Percentiles rank a stretch among this genome's conserved stretches.
phyloP scores from a whole-genome alignment of 1,284 basidiomycete species.

The Rhodotorula sp. region DNA sequence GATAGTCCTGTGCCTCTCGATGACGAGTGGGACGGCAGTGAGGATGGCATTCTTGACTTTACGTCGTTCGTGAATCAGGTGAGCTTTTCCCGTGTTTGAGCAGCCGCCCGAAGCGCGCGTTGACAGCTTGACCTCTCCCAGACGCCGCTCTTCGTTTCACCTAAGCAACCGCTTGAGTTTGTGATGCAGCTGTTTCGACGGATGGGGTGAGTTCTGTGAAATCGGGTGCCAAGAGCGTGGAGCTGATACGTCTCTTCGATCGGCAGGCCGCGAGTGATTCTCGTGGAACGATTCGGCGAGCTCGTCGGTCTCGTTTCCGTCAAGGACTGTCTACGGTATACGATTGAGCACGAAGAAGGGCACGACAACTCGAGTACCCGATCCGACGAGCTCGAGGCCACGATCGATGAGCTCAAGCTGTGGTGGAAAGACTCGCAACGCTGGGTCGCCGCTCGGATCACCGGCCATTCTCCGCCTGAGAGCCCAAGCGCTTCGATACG shows the following conservation, averaged over 20 bases:
- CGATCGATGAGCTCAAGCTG: conserved; percentile 43
- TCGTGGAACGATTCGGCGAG: conserved; percentile 80
- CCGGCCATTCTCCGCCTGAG: background rate
- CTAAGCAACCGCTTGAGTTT: conserved; percentile 88
- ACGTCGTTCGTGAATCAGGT: conserved; percentile 93
- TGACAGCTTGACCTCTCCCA: conserved; percentile 49
- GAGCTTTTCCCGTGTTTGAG: conserved; percentile 33
- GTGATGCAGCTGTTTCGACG: conserved; percentile 94
- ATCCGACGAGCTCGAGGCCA: conserved; percentile 45
- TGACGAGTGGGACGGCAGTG: conserved; percentile 42
- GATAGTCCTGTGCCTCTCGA: conserved; percentile 6
- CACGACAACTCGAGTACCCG: conserved; percentile 6
- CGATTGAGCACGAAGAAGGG: conserved; percentile 38
- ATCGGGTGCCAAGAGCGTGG: background rate
- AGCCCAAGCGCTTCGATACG: conserved; percentile 9
- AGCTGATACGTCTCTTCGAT: background rate
- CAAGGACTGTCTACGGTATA: conserved; percentile 75
- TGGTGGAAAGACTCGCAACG: conserved; percentile 39
- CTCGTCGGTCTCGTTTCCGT: conserved; percentile 88
- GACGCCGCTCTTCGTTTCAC: conserved; percentile 91
- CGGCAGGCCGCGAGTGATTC: conserved; percentile 81
- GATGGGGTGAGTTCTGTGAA: conserved; percentile 68
- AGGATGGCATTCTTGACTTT: conserved; percentile 61
- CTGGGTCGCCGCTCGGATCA: conserved; percentile 20
- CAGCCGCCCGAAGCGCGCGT: too few relatives aligned